Evolutionary conservation across 2,329 filamentous ascomycete species (phyloP).

Genomic region (Fusarium sp.): DNA sequence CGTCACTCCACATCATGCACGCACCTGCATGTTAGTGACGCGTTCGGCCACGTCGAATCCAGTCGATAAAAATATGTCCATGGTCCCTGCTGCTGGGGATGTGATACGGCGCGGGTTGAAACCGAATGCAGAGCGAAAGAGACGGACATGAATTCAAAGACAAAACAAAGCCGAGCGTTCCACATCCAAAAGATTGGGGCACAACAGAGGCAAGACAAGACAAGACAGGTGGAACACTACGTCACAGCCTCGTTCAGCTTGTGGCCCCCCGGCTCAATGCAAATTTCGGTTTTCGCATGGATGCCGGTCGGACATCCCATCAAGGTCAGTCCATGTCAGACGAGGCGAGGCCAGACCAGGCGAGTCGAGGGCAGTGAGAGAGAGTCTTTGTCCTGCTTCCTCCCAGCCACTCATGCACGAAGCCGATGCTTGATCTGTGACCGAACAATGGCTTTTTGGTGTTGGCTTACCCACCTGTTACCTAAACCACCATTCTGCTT

Average conservation of each 20-base stretch:
- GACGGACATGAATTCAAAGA: not conserved
- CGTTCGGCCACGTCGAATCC: not conserved
- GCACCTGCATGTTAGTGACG: not conserved
- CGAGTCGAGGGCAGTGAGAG: not conserved
- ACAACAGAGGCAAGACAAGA: not conserved
- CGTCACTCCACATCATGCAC: not conserved
- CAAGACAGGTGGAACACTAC: constrained; percentile 11
- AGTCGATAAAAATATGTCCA: not conserved
- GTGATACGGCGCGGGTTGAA: not conserved
- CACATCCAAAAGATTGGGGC: not conserved
- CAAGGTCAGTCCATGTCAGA: constrained; percentile 4
- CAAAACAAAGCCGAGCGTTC: not conserved
- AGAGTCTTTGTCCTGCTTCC: not conserved
- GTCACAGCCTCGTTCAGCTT: constrained; percentile 19
- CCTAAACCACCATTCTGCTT: not conserved
- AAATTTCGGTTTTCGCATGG: not conserved
- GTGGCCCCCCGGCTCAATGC: not conserved
- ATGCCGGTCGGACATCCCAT: not conserved
- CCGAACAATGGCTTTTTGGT: not conserved
- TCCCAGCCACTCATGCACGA: not conserved
- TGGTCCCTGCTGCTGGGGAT: not conserved
- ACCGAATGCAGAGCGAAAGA: not conserved
- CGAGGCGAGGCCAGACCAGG: not conserved
- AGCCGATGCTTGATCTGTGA: not conserved
- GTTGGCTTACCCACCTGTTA: not conserved